These are phyloP conservation scores for Thermoascus crustaceus DNA, from an alignment of 2,329 filamentous ascomycete species.

Conservation along the genomic window DNA sequence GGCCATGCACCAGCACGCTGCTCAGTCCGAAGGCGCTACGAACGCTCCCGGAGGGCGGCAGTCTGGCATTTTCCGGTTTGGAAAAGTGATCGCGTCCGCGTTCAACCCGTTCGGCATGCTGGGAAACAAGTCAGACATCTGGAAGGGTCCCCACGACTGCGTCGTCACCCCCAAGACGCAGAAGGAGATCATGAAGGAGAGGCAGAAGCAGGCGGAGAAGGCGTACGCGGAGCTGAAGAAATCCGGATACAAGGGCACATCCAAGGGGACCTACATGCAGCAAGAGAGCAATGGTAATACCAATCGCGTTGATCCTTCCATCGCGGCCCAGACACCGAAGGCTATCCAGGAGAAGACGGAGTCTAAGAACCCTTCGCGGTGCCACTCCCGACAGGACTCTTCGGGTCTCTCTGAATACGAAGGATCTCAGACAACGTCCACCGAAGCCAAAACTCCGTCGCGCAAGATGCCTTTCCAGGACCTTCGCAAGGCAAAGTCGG, in stretches of 20 bases:
- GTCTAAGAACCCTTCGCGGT: conserved; percentile 10
- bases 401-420: conserved; percentile 5
- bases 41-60: conserved; percentile 26
- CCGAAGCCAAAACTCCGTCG: conserved; percentile 11
- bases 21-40: conserved; percentile 7
- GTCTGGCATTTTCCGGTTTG: conserved; percentile 48
- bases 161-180: conserved; percentile 34
- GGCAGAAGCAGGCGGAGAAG: conserved; percentile 41
- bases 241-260: conserved; percentile 40
- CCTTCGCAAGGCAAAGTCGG: conserved; percentile 25
- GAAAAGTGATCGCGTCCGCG: conserved; percentile 45
- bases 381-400: conserved; percentile 12
- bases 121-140: conserved; percentile 34
- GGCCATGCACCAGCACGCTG: conserved; percentile 8
- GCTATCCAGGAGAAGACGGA: conserved; percentile 25
- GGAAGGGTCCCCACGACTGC: conserved; percentile 39
- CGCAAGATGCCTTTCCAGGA: conserved; percentile 29
- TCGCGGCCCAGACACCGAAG: conserved; percentile 28
- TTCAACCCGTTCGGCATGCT: conserved; percentile 48
- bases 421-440: conserved; percentile 4
- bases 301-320: conserved; percentile 11
- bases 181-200: conserved; percentile 35
- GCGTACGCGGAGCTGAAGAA: conserved; percentile 49
- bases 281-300: neutral
- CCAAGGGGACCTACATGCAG: conserved; percentile 25